phyloP scores from a whole-genome alignment of 805 yeast species.

The Teunomyces lycoperdinae region DNA sequence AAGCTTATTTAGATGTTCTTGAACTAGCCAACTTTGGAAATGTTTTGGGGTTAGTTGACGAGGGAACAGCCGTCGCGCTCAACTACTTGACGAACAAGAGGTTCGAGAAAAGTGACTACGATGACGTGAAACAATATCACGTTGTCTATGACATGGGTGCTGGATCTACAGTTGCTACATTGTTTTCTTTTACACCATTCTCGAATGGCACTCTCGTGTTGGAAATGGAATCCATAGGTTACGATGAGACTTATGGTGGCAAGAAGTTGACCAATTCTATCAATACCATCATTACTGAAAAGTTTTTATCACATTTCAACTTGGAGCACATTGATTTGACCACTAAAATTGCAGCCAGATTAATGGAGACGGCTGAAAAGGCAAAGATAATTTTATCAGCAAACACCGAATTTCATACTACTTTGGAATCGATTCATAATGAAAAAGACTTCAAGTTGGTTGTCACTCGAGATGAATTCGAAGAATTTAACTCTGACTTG shows the following conservation, averaged over 20 bases:
- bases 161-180: slow-evolving; percentile 82
- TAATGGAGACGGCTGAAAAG: slow-evolving; percentile 83
- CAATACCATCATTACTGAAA: slow-evolving; percentile 55
- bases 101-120: slow-evolving; percentile 31
- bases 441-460: slow-evolving; percentile 71
- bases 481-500: slow-evolving; percentile 48
- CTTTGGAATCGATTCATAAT: slow-evolving; percentile 69
- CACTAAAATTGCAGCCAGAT: slow-evolving; percentile 59
- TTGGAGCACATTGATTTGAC: slow-evolving; percentile 38
- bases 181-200: slow-evolving; percentile 59
- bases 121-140: slow-evolving; percentile 50
- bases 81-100: slow-evolving; percentile 65
- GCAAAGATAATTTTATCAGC: slow-evolving; percentile 87
- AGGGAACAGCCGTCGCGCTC: slow-evolving; percentile 88
- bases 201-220: slow-evolving; percentile 44
- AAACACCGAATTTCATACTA: slow-evolving; percentile 72
- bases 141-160: slow-evolving; percentile 90
- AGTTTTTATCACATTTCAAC: slow-evolving; percentile 47
- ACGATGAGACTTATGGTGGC: slow-evolving; percentile 72
- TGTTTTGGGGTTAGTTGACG: slow-evolving; percentile 72
- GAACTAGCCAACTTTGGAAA: slow-evolving; percentile 60
- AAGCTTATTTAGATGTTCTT: slow-evolving; percentile 69
- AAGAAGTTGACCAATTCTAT: slow-evolving; percentile 64
- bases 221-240: slow-evolving; percentile 71
- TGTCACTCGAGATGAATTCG: slow-evolving; percentile 81